Evolutionary conservation across 345 rosid species (phyloP).

Genomic region (Viola odorata): DNA sequence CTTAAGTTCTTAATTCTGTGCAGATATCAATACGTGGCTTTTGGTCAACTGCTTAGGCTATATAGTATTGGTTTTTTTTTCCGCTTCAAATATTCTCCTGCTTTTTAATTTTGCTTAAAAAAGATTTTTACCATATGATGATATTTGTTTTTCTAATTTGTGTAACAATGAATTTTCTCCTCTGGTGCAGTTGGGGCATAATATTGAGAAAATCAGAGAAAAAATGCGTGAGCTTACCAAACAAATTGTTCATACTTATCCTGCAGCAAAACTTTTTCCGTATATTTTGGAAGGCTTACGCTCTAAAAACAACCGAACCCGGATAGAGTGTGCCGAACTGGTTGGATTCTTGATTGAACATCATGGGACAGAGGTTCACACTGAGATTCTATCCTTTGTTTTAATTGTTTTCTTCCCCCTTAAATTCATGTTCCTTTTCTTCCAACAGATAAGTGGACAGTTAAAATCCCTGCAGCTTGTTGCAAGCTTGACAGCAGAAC

Average conservation of each 20-base stretch:
- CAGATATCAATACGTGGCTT: not conserved
- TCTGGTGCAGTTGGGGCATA: constrained; percentile 84
- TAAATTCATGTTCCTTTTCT: constrained; percentile 16
- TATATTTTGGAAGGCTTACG: constrained; percentile 94
- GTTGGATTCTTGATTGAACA: constrained; percentile 87
- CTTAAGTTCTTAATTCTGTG: constrained; percentile 1
- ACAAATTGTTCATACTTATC: constrained; percentile 65
- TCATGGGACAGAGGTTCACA: constrained; percentile 78
- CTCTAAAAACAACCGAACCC: constrained; percentile 93
- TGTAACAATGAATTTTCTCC: not conserved
- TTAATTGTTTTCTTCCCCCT: not conserved
- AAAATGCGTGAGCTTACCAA: constrained; percentile 92
- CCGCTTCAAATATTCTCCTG: too few species aligned
- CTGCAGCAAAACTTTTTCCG: constrained; percentile 70
- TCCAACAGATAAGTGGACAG: constrained; percentile 76
- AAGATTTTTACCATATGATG: not conserved
- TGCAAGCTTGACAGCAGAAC: constrained; percentile 96
- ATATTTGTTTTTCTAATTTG: not conserved
- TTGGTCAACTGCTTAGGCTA: not conserved
- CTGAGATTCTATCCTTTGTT: constrained; percentile 6
- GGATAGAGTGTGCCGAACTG: constrained; percentile 90
- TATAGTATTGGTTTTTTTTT: too few species aligned
- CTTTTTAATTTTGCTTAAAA: not conserved
- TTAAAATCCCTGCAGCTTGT: constrained; percentile 84
- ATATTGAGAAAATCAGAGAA: constrained; percentile 95